phyloP scores from a whole-genome alignment of 2,329 filamentous ascomycete genomes.

The Calonectria leucothoes region DNA sequence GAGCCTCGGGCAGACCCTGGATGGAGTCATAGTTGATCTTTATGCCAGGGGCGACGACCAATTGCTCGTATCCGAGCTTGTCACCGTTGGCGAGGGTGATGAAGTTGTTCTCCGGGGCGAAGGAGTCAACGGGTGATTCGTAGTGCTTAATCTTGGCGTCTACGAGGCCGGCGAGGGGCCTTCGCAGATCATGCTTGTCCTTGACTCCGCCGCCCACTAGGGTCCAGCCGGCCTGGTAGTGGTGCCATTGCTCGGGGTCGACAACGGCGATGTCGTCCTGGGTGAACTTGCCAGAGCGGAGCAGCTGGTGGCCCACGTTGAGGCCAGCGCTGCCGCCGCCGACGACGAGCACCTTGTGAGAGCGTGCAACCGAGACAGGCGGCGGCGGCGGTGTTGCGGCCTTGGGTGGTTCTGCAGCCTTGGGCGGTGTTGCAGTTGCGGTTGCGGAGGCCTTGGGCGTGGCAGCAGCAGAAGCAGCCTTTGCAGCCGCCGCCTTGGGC shows the following conservation, averaged over 20 bases:
- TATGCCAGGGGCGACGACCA: constrained; percentile 72
- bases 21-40: constrained; percentile 62
- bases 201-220: constrained; percentile 75
- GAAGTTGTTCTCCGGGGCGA: constrained; percentile 67
- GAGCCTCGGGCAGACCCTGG: constrained; percentile 67
- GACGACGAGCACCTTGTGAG: constrained; percentile 74
- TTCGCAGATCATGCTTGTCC: constrained; percentile 67
- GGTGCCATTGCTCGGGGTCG: constrained; percentile 71
- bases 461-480: neutral
- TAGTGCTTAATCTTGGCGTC: constrained; percentile 73
- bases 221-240: constrained; percentile 79
- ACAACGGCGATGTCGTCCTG: constrained; percentile 72
- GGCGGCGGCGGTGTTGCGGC: neutral
- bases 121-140: constrained; percentile 59
- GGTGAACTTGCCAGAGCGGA: constrained; percentile 66
- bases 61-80: constrained; percentile 70
- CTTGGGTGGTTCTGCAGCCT: neutral
- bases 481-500: neutral
- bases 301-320: constrained; percentile 74
- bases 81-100: constrained; percentile 67
- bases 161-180: constrained; percentile 62
- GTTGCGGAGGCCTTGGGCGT: too few relatives aligned
- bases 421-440: too few relatives aligned
- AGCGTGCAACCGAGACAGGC: constrained; percentile 25
- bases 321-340: constrained; percentile 76